phyloP scores from a whole-genome alignment of 495 filamentous ascomycete species.

The Talaromyces nanjingensis region DNA sequence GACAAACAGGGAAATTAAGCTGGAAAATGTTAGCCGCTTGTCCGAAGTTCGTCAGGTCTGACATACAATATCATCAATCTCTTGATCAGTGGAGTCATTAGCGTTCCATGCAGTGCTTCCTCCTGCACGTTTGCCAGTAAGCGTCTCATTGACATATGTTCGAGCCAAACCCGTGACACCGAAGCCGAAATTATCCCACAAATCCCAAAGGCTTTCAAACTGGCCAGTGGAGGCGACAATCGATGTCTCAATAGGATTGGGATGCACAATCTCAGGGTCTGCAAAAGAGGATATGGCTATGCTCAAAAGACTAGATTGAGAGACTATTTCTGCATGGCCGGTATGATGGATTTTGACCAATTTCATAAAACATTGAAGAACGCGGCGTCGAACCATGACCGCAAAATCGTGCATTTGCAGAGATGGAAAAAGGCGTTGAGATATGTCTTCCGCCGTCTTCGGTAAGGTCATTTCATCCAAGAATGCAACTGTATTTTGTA shows the following conservation, averaged over 20 bases:
- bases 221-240: constrained; percentile 86
- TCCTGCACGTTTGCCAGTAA: constrained; percentile 63
- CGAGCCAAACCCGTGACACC: constrained; percentile 80
- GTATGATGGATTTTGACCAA: constrained; percentile 78
- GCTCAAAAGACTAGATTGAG: constrained; percentile 92
- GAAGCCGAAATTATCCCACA: constrained; percentile 90
- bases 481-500: constrained; percentile 92
- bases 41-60: background rate
- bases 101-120: constrained; percentile 52
- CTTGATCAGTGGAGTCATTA: constrained; percentile 55
- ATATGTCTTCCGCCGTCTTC: constrained; percentile 83
- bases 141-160: constrained; percentile 63
- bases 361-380: constrained; percentile 90
- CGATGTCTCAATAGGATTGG: constrained; percentile 79
- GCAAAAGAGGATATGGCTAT: constrained; percentile 87
- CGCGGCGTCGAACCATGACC: constrained; percentile 86
- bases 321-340: constrained; percentile 71
- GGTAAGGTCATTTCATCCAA: constrained; percentile 73
- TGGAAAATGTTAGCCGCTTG: constrained; percentile 17
- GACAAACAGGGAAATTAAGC: constrained; percentile 66
- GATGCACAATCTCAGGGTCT: constrained; percentile 80
- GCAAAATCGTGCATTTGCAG: constrained; percentile 88
- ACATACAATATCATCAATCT: constrained; percentile 61
- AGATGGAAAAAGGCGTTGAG: constrained; percentile 75
- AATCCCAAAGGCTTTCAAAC: constrained; percentile 92